Base-by-base conservation (phyloP, 179 eudicot genomes). In the Beta macrorhiza region DNA sequence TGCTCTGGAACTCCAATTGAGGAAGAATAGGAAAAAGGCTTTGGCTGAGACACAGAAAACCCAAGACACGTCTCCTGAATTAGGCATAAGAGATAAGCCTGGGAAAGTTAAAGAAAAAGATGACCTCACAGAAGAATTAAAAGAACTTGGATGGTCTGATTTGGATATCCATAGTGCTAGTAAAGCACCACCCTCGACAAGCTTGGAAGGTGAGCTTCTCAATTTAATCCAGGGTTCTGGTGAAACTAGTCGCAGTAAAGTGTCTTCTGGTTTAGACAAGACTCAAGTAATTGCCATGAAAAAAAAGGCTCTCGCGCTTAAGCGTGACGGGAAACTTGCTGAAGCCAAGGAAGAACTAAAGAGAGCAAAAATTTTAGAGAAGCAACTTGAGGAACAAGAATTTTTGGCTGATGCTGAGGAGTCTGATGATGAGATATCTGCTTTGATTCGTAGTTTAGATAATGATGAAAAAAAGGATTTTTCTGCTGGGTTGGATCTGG, bases 271-370 rank as follows among this genome's bases (percentile, higher is more conserved):
- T 64, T 78, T 86, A 63, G 97, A 93, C 82, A 92, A 89, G 82
- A 84, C 91, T 61, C 89, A 92, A 85, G 96, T 94, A 70, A 61
- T 87, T 75, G 97, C 91, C 74, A 85, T 86, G 73, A 96, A 96
- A 89, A 94, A 86, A 86, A 91, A 86, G 86, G 99, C 99, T 75
- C 93, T 96, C 53, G 80, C 83, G 25, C 87, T 96, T 68, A 96
- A 92, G 82, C 94, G 95, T 71, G 97, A 90, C 80, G 99, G 99
- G 49, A 94, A 88, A 55, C 92, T 96, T 65, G 89, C 85, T 74
- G 99, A 92, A 83, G 98, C 99, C 73, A 96, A 93, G 83, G 99
- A 96, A 88, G 98, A 96, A 81, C 68, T 93, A 49, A 93, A 93
- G 87, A 92, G 67, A 87, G 98, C 99, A 70, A 96, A 96, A 86